phyloP scores from a whole-genome alignment of 2,329 filamentous ascomycete species.

The Fusarium pininemorale region DNA sequence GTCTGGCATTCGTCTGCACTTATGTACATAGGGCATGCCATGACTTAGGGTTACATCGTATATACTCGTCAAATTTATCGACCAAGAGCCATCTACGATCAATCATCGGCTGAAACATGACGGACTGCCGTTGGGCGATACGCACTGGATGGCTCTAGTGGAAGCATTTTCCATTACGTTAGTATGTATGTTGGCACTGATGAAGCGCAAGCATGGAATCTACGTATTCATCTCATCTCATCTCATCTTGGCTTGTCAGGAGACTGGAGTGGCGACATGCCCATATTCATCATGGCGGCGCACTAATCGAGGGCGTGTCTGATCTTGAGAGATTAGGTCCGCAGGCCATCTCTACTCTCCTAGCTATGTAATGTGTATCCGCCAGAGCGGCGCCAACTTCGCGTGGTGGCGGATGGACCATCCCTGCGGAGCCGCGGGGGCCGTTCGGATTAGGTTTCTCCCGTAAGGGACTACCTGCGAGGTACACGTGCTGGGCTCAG shows the following conservation, averaged over 20 bases:
- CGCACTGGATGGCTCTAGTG: constrained; percentile 1
- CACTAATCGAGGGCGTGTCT: constrained; percentile 43
- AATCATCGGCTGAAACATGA: constrained; percentile 17
- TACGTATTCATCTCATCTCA: constrained; percentile 29
- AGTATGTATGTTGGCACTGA: not conserved
- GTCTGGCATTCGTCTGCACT: not conserved
- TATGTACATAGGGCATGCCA: not conserved
- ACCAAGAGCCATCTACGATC: constrained; percentile 19
- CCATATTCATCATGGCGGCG: constrained; percentile 26
- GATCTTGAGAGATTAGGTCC: constrained; percentile 44
- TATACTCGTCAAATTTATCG: constrained; percentile 9
- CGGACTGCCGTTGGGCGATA: not conserved
- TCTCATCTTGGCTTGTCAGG: constrained; percentile 7
- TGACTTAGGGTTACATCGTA: constrained; percentile 5
- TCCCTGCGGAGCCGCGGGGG: constrained; percentile 31
- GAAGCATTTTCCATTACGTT: not conserved
- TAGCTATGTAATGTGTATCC: constrained; percentile 31
- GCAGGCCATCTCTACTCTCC: constrained; percentile 35
- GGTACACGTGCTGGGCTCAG: constrained; percentile 3
- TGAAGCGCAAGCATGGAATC: not conserved
- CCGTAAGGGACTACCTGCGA: constrained; percentile 4
- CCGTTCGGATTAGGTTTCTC: constrained; percentile 23
- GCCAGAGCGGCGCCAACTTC: constrained; percentile 39
- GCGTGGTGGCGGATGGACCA: constrained; percentile 40
- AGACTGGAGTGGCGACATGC: constrained; percentile 17